These are phyloP conservation scores for Pseudogymnoascus sp. DNA, from an alignment of 2,329 filamentous ascomycete species.

Conservation along the genomic window DNA sequence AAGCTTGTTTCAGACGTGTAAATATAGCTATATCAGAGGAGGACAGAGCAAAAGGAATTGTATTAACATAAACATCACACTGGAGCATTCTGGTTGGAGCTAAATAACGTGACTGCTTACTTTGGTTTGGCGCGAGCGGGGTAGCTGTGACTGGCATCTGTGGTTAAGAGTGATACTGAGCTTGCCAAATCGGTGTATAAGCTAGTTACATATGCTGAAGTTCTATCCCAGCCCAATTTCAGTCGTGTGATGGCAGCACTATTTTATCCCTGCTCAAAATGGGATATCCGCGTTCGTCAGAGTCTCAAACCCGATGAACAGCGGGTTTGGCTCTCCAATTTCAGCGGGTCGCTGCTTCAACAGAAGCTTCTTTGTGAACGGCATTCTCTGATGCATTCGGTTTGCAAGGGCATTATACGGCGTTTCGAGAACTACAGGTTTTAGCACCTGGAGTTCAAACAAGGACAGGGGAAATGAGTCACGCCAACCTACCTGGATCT, in stretches of 20 bases:
- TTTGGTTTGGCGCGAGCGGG: background rate
- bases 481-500: background rate
- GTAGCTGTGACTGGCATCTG: too few species aligned
- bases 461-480: background rate
- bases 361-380: conserved; percentile 19
- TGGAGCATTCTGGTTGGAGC: background rate
- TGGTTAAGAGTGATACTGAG: too few species aligned
- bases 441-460: background rate
- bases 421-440: conserved; percentile 20
- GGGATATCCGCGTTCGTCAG: conserved; percentile 12
- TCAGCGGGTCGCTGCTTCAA: conserved; percentile 18
- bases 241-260: background rate
- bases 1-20: background rate
- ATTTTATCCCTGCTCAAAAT: background rate
- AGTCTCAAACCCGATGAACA: conserved; percentile 15
- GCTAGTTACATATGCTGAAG: background rate
- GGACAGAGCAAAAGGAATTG: background rate
- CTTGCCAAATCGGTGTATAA: too few species aligned
- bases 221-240: background rate
- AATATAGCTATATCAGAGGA: background rate
- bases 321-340: conserved; percentile 12
- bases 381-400: conserved; percentile 20
- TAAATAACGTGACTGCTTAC: background rate
- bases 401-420: conserved; percentile 22
- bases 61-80: background rate